Base-by-base conservation (phyloP, 306 rosid genomes). In the Fragaria ananassa region DNA sequence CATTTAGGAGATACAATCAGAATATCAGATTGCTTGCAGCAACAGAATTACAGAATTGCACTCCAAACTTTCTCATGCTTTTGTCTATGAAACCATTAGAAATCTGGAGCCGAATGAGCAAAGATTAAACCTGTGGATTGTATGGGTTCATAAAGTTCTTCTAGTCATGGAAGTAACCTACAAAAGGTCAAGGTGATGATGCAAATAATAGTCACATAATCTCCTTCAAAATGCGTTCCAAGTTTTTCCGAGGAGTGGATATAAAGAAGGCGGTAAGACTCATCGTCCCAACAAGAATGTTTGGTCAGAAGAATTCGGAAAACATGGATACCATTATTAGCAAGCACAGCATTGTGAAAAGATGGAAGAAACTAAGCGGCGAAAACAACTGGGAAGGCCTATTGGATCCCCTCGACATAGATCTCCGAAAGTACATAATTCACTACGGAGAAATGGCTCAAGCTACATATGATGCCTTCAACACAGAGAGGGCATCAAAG, bases 371-470 rank as follows among this genome's bases (percentile, higher is more conserved):
- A 1, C 89, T 92, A 17, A 93, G 91, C 41, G 97, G 97, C 3
- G 41, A 65, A 65, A 37, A 58, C 54, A 19, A 85, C 10, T 93
- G 97, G 96, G 54, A 87, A 74, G 87, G 79, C 65, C 27, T 90
- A 1, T 50, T 90, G 46, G 90, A 93, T 11, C 97, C 94, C 18
- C 84, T 89, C 14, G 72, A 87, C 70, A 83, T 82, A n/a, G 86
- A 93, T 73, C 97, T 93, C 63, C 85, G 96, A 1, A 81, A 64
- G 7, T 87, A 85, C 81, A 47, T 90, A 29, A 73, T 92, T 56
- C 93, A 88, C 80, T 90, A 90, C 2, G 98, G 98, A 0, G 90
- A 93, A 75, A 91, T 86, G 96, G 90, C 97, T 23, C 94, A 93
- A 75, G 88, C 97, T 0, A 79, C 93, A 3, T 90, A 93, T 54